Evolutionary conservation across 2,329 filamentous ascomycete genomes (phyloP), one percentile per base, ranked within the genome.

Genomic region (Chrysosphaeria jannelii): DNA sequence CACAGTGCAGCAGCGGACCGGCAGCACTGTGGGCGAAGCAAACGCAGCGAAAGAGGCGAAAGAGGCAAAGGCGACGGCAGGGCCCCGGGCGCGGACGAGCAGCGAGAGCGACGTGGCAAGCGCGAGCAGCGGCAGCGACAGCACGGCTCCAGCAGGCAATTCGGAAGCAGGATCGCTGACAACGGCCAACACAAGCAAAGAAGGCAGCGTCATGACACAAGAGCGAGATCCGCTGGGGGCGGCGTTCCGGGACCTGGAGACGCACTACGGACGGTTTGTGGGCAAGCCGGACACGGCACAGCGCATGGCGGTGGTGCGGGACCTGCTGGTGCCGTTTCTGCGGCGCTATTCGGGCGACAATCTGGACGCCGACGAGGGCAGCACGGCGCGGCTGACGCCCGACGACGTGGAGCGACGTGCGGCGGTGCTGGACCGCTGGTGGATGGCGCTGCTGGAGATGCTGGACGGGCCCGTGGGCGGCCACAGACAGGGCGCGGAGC

Each of bases 341-440:
- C 57, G 62, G 27, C 64, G 57, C 24, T 66, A 78, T 34, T 56
- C 58, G 28, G 47, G 56, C 16, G 67, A 81, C 35, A 46, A 59
- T 2, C 75, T 71, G 6, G 68, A 61, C 34, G 45, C 44, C 6
- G 68, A 61, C 34, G 46, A 43, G 28, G n/a, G n/a, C n/a, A 39
- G 39, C 14, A 57, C 51, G 29, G 27, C 32, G 10, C 16, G 31
- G 10, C 48, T 90, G 21, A 50, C 58, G n/a, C 53, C 74, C 2
- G 75, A 89, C 44, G 75, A 89, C 38, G 44, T 90, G 21, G 78
- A 91, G 35, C 59, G 70, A 17, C 58, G 79, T 28, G 59, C 70
- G 3, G 64, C 63, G 21, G 74, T 88, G 22, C 46, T 90, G 27
- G 75, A 85, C 39, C 79, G 74, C 38, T 91, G 79, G 79, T 91